These are phyloP conservation scores for Suhomyces bokatorum DNA, from an alignment of 1,139 yeast species.

Conservation along the genomic window DNA sequence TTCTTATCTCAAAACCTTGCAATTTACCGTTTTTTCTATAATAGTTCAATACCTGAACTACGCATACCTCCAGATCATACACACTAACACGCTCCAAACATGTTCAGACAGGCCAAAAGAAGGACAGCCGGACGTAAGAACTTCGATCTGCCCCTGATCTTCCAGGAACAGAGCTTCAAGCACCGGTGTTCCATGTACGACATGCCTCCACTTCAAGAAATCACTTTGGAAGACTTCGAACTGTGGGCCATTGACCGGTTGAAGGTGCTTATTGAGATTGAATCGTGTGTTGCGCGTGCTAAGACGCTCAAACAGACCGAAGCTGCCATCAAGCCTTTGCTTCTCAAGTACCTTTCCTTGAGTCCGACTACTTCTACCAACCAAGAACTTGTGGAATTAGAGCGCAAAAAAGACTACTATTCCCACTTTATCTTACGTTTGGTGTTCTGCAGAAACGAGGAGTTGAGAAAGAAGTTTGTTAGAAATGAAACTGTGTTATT, in stretches of 20 bases:
- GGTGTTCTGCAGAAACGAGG: conserved; percentile 90
- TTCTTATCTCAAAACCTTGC: too few relatives aligned
- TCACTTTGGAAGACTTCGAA: conserved; percentile 90
- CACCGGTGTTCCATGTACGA: conserved; percentile 66
- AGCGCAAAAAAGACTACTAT: conserved; percentile 85
- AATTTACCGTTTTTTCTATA: too few relatives aligned
- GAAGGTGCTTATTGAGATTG: conserved; percentile 80
- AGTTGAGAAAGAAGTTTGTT: conserved; percentile 74
- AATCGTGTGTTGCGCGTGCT: conserved; percentile 68
- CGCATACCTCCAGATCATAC: neutral
- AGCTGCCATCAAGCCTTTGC: conserved; percentile 59
- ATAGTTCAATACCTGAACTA: too few relatives aligned
- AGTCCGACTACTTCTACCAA: conserved; percentile 36
- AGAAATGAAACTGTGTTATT: conserved; percentile 76
- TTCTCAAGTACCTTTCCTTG: conserved; percentile 68
- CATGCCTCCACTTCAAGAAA: conserved; percentile 76
- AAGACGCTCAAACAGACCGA: conserved; percentile 68
- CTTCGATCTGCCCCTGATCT: conserved; percentile 45
- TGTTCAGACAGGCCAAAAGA: conserved; percentile 78
- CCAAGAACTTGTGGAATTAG: conserved; percentile 38
- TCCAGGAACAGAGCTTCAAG: conserved; percentile 16
- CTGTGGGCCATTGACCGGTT: conserved; percentile 93
- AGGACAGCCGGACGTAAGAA: conserved; percentile 75
- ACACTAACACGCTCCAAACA: conserved; percentile 19
- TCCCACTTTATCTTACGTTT: conserved; percentile 85